These are phyloP conservation scores for Phytophthora pistaciae DNA, from an alignment of 352 stramenopile species.

Conservation along the genomic window DNA sequence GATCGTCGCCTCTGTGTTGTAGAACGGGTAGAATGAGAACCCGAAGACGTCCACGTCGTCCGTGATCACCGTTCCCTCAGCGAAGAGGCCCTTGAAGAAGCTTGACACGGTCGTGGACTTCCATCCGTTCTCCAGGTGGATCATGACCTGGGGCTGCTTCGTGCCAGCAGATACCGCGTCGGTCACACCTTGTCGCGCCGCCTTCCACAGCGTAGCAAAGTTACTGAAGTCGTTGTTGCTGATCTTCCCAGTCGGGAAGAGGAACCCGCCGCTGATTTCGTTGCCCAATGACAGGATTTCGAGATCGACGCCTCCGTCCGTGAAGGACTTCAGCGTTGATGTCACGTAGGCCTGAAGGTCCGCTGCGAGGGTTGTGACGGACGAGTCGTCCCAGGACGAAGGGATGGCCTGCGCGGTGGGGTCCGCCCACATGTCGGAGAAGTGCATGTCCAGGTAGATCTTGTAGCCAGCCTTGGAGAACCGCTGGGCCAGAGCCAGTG, in stretches of 20 bases:
- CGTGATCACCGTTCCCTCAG: slow-evolving; percentile 30
- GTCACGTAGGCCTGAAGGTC: slow-evolving; percentile 20
- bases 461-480: slow-evolving; percentile 40
- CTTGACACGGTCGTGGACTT: slow-evolving; percentile 36
- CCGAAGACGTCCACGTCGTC: slow-evolving; percentile 42
- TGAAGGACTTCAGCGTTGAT: slow-evolving; percentile 41
- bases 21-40: slow-evolving; percentile 50
- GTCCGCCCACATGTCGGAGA: slow-evolving; percentile 44
- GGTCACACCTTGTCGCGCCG: slow-evolving; percentile 28
- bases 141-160: slow-evolving; percentile 42
- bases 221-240: slow-evolving; percentile 31
- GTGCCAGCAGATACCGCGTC: slow-evolving; percentile 32
- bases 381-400: slow-evolving; percentile 29
- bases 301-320: slow-evolving; percentile 34
- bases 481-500: slow-evolving; percentile 29
- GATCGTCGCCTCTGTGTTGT: slow-evolving; percentile 37
- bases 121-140: slow-evolving; percentile 48
- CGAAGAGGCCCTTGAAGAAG: slow-evolving; percentile 42
- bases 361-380: slow-evolving; percentile 25
- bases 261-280: slow-evolving; percentile 40
- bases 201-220: slow-evolving; percentile 39
- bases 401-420: slow-evolving; percentile 25
- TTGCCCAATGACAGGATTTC: slow-evolving; percentile 42
- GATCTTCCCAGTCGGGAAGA: slow-evolving; percentile 40
- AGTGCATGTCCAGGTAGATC: slow-evolving; percentile 47